Conservation (phyloP, 2,329 filamentous ascomycete species). For the Ceratocystis variospora region DNA sequence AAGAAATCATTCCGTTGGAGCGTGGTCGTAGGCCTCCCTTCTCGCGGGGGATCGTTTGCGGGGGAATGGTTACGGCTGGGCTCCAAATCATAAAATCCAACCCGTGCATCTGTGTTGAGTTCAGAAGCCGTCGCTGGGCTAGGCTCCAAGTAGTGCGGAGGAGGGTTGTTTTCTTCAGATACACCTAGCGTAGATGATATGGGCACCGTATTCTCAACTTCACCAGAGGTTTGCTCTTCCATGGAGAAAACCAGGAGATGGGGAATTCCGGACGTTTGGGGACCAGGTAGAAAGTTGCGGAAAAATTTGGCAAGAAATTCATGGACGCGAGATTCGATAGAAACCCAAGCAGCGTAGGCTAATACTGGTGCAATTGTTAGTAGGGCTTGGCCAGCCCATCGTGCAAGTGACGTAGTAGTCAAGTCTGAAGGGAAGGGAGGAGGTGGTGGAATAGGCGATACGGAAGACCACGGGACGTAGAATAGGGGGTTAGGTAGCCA, state of each 20-base stretch:
- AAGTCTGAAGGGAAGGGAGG: conserved; percentile 32
- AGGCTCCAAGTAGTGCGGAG: not conserved
- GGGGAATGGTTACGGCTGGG: not conserved
- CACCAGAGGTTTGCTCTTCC: not conserved
- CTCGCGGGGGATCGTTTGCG: not conserved
- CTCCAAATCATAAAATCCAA: not conserved
- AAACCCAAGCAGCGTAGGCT: conserved; percentile 33
- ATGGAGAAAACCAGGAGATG: too few species aligned
- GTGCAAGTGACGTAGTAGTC: conserved; percentile 28
- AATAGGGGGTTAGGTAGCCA: conserved; percentile 35
- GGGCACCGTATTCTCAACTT: not conserved
- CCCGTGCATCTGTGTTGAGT: not conserved
- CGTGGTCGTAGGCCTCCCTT: not conserved
- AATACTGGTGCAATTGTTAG: conserved; percentile 36
- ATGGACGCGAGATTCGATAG: conserved; percentile 21
- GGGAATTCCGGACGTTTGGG: not conserved
- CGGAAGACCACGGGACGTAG: conserved; percentile 41
- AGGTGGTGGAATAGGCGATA: conserved; percentile 36
- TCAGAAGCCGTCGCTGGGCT: not conserved
- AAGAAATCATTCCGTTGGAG: not conserved
- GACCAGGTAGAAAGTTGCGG: not conserved
- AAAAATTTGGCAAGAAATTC: conserved; percentile 4
- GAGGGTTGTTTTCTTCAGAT: not conserved
- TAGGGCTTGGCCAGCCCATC: conserved; percentile 32
- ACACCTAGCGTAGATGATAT: not conserved